Evolutionary conservation across 331 rosid species (phyloP).

Genomic region (Ulmus americana): DNA sequence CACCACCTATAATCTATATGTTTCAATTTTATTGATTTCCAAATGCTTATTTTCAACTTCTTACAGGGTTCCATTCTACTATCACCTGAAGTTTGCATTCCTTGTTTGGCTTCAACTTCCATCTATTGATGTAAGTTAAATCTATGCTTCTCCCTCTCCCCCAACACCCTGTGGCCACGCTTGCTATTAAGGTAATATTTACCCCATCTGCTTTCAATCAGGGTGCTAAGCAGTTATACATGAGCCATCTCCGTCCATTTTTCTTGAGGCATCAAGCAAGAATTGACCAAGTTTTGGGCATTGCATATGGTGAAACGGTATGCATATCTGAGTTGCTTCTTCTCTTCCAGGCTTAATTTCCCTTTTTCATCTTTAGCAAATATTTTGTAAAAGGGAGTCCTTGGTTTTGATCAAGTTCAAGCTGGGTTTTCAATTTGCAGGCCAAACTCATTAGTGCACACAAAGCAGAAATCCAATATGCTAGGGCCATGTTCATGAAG

Average conservation of each 20-base stretch:
- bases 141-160: not conserved
- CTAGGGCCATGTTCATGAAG: conserved; percentile 37
- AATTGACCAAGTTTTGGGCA: conserved; percentile 54
- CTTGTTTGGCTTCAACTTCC: conserved; percentile 99
- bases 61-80: conserved; percentile 82
- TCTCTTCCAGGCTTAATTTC: not conserved
- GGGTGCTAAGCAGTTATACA: conserved; percentile 75
- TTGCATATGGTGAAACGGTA: conserved; percentile 64
- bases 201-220: conserved; percentile 19
- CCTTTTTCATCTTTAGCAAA: not conserved
- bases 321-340: conserved; percentile 14
- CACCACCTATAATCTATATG: not conserved
- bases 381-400: not conserved
- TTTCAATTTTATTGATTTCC: not conserved
- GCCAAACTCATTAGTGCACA: conserved; percentile 46
- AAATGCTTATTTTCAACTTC: conserved; percentile 8
- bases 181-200: not conserved
- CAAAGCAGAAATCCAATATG: conserved; percentile 53
- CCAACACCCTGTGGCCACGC: not conserved
- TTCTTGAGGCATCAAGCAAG: conserved; percentile 59
- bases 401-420: not conserved
- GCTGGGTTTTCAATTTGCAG: conserved; percentile 37
- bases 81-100: conserved; percentile 85
- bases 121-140: conserved; percentile 49
- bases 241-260: conserved; percentile 67